These are phyloP conservation scores for Penicilliopsis zonata DNA, from an alignment of 495 filamentous ascomycete genomes.

Conservation along the genomic window DNA sequence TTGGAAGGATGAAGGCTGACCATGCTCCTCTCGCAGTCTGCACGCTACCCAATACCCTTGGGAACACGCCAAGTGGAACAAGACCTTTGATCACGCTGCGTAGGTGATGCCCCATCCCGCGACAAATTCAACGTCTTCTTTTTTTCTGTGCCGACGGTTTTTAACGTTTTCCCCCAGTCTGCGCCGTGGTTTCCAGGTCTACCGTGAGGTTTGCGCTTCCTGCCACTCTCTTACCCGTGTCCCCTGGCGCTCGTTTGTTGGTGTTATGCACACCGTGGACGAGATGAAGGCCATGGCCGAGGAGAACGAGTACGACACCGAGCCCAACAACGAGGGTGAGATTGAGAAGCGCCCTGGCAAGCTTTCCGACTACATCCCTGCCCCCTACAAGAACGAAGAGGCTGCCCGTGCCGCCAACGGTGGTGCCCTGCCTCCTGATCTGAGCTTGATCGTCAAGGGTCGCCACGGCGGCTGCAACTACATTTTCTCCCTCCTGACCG, in stretches of 20 bases:
- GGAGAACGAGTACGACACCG: constrained; percentile 96
- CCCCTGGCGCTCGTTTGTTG: constrained; percentile 87
- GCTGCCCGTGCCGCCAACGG: constrained; percentile 96
- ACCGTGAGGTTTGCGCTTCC: constrained; percentile 94
- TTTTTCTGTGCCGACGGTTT: constrained; percentile 5
- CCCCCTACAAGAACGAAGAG: constrained; percentile 97
- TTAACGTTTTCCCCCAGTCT: constrained; percentile 47
- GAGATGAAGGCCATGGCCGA: constrained; percentile 96
- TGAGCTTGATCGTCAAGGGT: constrained; percentile 94
- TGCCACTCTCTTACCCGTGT: constrained; percentile 95
- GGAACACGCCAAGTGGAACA: constrained; percentile 80
- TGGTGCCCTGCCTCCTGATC: constrained; percentile 93
- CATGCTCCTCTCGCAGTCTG: constrained; percentile 45
- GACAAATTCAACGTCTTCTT: neutral
- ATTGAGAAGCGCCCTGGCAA: constrained; percentile 98
- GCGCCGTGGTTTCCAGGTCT: constrained; percentile 98
- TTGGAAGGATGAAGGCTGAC: constrained; percentile 11
- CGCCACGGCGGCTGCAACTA: constrained; percentile 98
- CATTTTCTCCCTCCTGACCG: constrained; percentile 93
- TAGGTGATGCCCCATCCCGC: constrained; percentile 51
- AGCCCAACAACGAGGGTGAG: constrained; percentile 95
- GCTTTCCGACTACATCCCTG: constrained; percentile 90
- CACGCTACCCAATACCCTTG: constrained; percentile 90
- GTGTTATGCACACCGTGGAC: constrained; percentile 84
- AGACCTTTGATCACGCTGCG: constrained; percentile 95